A percentile compares a stretch with the other conserved stretches of the same genome.
These are phyloP conservation scores for Ogataea wickerhamii DNA, from an alignment of 805 yeast genomes.

Conservation along the genomic window DNA sequence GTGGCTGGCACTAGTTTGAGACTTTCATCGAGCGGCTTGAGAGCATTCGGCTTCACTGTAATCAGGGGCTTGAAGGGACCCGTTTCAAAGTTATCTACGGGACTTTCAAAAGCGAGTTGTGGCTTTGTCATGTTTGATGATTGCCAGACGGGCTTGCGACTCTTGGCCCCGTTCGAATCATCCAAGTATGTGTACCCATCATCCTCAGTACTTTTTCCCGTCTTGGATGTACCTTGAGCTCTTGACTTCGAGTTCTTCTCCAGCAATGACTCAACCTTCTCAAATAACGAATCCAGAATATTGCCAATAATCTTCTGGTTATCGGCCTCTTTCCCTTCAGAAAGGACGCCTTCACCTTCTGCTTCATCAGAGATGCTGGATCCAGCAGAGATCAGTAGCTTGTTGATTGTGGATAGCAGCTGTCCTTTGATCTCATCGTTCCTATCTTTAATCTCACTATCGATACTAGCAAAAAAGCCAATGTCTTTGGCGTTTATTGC, in stretches of 20 bases:
- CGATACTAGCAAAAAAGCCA: slow-evolving; percentile 67
- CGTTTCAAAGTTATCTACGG: slow-evolving; percentile 60
- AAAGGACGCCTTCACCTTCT: slow-evolving; percentile 25
- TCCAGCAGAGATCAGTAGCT: slow-evolving; percentile 31
- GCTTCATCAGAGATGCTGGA: slow-evolving; percentile 25
- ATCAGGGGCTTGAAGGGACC: slow-evolving; percentile 78
- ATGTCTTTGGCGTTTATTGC: slow-evolving; percentile 77
- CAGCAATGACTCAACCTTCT: slow-evolving; percentile 67
- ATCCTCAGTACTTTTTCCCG: slow-evolving; percentile 1
- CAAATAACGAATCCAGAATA: slow-evolving; percentile 66
- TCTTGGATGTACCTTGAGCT: not conserved
- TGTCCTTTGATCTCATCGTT: slow-evolving; percentile 40
- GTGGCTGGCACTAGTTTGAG: slow-evolving; percentile 35
- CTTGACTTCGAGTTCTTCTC: slow-evolving; percentile 40
- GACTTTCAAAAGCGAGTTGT: slow-evolving; percentile 53
- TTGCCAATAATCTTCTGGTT: slow-evolving; percentile 63
- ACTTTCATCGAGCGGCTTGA: slow-evolving; percentile 53
- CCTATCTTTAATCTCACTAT: slow-evolving; percentile 40
- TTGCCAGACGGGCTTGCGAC: slow-evolving; percentile 8
- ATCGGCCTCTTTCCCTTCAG: slow-evolving; percentile 33
- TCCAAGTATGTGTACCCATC: slow-evolving; percentile 47
- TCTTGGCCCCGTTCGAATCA: slow-evolving; percentile 39
- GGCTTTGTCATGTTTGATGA: slow-evolving; percentile 49
- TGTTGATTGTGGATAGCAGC: slow-evolving; percentile 45
- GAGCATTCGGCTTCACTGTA: slow-evolving; percentile 66